phyloP scores from a whole-genome alignment of 1,284 basidiomycete genomes.

The Naganishia sp. region DNA sequence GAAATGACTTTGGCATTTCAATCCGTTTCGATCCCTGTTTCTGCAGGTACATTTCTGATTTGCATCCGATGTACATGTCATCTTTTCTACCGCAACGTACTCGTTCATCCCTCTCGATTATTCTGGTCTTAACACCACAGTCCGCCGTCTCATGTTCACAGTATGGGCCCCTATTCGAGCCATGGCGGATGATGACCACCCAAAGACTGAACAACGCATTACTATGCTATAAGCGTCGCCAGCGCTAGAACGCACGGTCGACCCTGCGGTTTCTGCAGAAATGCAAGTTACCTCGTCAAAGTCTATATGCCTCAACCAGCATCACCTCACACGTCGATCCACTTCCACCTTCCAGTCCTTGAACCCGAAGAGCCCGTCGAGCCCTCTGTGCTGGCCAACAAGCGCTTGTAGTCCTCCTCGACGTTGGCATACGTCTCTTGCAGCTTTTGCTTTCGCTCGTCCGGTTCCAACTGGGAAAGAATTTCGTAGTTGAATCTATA shows the following conservation, averaged over 20 bases:
- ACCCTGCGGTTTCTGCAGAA: background rate
- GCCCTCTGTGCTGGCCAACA: slow-evolving; percentile 59
- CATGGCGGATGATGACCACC: no score
- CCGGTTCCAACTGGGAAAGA: slow-evolving; percentile 77
- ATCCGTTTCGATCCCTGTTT: no score
- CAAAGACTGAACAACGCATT: no score
- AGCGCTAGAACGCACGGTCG: no score
- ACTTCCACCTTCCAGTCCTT: slow-evolving; percentile 18
- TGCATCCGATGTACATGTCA: slow-evolving; percentile 1
- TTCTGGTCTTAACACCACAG: no score
- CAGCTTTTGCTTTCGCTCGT: slow-evolving; percentile 82
- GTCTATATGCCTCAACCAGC: background rate
- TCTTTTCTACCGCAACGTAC: background rate
- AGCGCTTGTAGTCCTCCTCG: slow-evolving; percentile 78
- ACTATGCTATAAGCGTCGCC: no score
- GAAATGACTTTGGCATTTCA: no score
- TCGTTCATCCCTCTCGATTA: background rate
- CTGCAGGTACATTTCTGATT: background rate
- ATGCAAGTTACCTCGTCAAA: no score
- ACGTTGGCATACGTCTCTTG: slow-evolving; percentile 92
- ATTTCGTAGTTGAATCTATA: slow-evolving; percentile 94
- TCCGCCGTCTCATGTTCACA: no score
- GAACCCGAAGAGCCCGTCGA: background rate
- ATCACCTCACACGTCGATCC: slow-evolving; percentile 16
- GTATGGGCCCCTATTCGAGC: no score